Conservation (phyloP, 257 asterid species). For the Nicotiana tabacum region DNA sequence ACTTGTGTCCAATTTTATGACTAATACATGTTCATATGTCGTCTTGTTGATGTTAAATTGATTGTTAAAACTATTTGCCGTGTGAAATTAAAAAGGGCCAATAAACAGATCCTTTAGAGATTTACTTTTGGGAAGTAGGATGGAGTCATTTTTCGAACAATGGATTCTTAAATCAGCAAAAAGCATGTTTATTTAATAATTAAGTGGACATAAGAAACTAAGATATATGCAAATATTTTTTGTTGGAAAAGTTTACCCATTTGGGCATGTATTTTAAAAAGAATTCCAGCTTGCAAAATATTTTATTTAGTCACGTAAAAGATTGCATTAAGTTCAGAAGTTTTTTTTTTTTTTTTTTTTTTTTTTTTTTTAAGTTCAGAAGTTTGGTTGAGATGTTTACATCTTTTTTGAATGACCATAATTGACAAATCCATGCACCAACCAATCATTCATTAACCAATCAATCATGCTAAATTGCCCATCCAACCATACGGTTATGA, state of each 20-base stretch:
- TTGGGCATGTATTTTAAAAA: neutral
- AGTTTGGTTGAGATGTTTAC: neutral
- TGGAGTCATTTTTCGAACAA: slow-evolving; percentile 9
- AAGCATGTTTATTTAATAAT: neutral
- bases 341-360: too few relatives aligned
- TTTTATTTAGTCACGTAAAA: neutral
- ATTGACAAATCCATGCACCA: neutral
- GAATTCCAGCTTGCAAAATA: slow-evolving; percentile 15
- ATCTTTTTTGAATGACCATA: neutral
- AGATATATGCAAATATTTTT: neutral
- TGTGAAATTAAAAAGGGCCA: neutral
- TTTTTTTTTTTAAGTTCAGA: neutral
- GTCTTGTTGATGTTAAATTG: slow-evolving; percentile 16
- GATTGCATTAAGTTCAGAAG: neutral
- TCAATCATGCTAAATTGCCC: neutral
- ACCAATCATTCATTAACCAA: neutral
- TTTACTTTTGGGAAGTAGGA: slow-evolving; percentile 20
- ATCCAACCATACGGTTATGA: neutral
- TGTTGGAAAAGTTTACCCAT: neutral
- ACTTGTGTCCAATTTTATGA: slow-evolving; percentile 14
- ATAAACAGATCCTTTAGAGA: neutral
- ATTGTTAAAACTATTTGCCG: neutral
- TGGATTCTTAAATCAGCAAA: slow-evolving; percentile 5
- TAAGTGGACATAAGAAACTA: neutral
- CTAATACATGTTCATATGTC: slow-evolving; percentile 14